A percentile compares a stretch with the other conserved stretches of the same genome.
These are phyloP conservation scores for Grigorovia transvaalensis DNA, from an alignment of 805 yeast species.

Conservation along the genomic window DNA sequence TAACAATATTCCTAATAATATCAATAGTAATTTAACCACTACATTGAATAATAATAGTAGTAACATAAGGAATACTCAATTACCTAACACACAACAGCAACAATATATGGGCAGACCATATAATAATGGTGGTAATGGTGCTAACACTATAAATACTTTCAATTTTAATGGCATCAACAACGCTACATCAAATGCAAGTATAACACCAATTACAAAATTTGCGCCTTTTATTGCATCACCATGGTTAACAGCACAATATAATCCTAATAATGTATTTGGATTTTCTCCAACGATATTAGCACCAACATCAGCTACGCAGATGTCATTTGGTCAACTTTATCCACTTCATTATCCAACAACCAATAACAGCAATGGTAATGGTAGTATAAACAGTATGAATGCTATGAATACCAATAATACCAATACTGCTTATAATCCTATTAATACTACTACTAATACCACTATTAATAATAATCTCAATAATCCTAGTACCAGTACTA, in stretches of 20 bases:
- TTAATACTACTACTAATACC: neutral
- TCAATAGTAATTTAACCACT: neutral
- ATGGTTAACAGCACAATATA: neutral
- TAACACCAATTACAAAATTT: conserved; percentile 2
- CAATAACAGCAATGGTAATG: neutral
- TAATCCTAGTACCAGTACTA: neutral
- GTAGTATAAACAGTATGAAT: neutral
- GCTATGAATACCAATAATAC: neutral
- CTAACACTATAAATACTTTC: neutral
- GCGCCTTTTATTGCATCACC: conserved; percentile 1
- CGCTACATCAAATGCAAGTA: neutral
- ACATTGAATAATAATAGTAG: neutral
- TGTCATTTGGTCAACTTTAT: neutral
- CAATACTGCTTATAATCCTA: neutral
- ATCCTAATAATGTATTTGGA: neutral
- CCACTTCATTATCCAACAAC: neutral
- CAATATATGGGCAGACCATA: neutral
- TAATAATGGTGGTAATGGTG: neutral
- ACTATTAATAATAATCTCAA: neutral
- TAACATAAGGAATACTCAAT: neutral
- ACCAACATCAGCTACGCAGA: conserved; percentile 3
- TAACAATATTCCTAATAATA: no score
- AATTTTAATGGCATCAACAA: neutral
- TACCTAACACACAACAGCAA: neutral
- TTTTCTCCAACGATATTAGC: conserved; percentile 1